Evolutionary conservation across 2,329 filamentous ascomycete genomes (phyloP), one percentile per base, ranked within the genome.

Genomic region (Neopestalotiopsis rosae): DNA sequence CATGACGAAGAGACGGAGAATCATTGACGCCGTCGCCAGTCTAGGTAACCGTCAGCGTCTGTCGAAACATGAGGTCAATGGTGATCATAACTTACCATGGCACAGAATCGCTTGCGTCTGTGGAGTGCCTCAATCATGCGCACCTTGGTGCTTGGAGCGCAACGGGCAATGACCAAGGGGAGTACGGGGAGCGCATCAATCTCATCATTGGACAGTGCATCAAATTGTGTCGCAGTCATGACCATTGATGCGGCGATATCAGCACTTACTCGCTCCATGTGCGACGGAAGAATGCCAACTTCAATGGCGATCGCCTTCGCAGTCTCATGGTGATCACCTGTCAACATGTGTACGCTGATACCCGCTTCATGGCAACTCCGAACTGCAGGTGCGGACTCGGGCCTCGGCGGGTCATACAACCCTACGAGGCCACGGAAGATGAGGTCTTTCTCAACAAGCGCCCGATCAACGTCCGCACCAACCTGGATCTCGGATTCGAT

Each of bases 1-100:
- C 89, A 66, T 87, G 85, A 75, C 91, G 90, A 24, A 93, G 85
- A 3, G 90, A 91, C 1, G 91, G 91, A 2, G 89, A 90, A 75
- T 94, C 91, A 75, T 93, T 93, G 61, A 93, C 91, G 69, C 91
- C 91, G 74, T 93, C 91, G 69, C 91, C 91, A 65, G 91, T 93
- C 80, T 73, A 58, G 2, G 14, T 30, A 10, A 24, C 20, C 24
- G 14, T 49, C 6, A 49, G 45, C 0, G 14, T 49, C 6, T 2
- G 14, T 49, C 17, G 1, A 38, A 38, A 10, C 5, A 38, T 38
- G 6, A 10, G 6, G 5, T 7, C 1, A 2, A 38, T 7, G 34
- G 34, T 38, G 34, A 10, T 38, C 6, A 38, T 7, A n/a, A 9
- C 45, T 52, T 52, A 52, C 45, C 78, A 73, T 93, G 49, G 91